Evolutionary conservation across 1,284 basidiomycete genomes (phyloP).

Genomic region (Rhodotorula mucilaginosa): DNA sequence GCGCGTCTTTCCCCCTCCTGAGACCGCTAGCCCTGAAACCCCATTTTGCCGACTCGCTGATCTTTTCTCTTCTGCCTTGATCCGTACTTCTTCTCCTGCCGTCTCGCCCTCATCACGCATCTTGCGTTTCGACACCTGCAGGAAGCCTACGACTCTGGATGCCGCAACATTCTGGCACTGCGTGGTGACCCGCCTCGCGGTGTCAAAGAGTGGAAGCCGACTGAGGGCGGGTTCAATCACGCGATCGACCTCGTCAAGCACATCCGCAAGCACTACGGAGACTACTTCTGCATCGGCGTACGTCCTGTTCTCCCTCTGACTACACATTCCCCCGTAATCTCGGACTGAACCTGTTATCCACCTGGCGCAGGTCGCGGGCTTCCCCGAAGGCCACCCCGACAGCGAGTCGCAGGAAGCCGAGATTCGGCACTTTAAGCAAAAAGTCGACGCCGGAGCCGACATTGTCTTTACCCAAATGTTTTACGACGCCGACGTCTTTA

Average conservation of each 20-base stretch:
- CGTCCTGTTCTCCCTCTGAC: slow-evolving; percentile 34
- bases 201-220: slow-evolving; percentile 85
- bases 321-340: slow-evolving; percentile 16
- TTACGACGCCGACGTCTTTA: slow-evolving; percentile 83
- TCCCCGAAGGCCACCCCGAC: slow-evolving; percentile 88
- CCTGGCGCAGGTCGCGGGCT: slow-evolving; percentile 57
- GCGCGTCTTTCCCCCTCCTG: slow-evolving; percentile 36
- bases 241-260: slow-evolving; percentile 87
- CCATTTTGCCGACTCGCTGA: no score
- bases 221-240: slow-evolving; percentile 80
- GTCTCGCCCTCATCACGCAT: not conserved
- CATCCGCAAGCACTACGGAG: slow-evolving; percentile 80
- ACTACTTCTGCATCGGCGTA: slow-evolving; percentile 85
- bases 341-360: slow-evolving; percentile 23
- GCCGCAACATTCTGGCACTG: slow-evolving; percentile 87
- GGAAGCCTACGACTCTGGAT: slow-evolving; percentile 76
- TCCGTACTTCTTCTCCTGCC: not conserved
- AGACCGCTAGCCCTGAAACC: no score
- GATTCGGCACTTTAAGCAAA: slow-evolving; percentile 74
- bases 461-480: slow-evolving; percentile 97
- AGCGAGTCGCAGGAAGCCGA: slow-evolving; percentile 66
- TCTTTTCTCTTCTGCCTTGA: not conserved
- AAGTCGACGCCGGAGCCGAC: slow-evolving; percentile 91
- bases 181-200: slow-evolving; percentile 92
- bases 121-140: slow-evolving; percentile 47